Evolutionary conservation across 2,329 filamentous ascomycete genomes (phyloP).

Genomic region (Cordyceps farinosa): DNA sequence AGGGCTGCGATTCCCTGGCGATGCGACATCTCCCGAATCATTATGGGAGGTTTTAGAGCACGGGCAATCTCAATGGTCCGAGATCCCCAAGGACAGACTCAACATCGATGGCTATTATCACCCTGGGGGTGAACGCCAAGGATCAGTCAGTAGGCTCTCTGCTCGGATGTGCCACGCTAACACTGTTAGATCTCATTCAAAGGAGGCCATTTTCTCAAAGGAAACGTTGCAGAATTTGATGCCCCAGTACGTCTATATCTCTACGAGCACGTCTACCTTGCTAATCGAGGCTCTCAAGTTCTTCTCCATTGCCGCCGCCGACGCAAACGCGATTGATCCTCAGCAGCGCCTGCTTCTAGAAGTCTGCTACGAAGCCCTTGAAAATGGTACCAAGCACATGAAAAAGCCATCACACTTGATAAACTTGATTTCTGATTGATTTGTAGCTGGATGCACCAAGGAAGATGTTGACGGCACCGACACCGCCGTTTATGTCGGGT

Average conservation of each 20-base stretch:
- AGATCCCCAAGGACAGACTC: constrained; percentile 47
- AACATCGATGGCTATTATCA: constrained; percentile 54
- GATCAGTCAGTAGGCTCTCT: constrained; percentile 37
- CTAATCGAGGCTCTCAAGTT: constrained; percentile 35
- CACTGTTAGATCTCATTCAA: constrained; percentile 41
- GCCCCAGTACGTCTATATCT: constrained; percentile 38
- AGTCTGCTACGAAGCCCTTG: constrained; percentile 47
- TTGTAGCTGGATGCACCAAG: constrained; percentile 41
- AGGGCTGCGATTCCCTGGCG: constrained; percentile 49
- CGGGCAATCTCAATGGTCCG: constrained; percentile 45
- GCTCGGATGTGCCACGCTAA: constrained; percentile 7
- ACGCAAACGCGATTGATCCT: constrained; percentile 51
- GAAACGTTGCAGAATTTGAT: constrained; percentile 46
- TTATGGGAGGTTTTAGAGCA: constrained; percentile 48
- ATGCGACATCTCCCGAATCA: constrained; percentile 40
- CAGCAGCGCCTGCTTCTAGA: constrained; percentile 52
- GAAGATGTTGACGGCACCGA: constrained; percentile 43
- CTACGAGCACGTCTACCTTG: neutral
- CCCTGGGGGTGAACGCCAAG: constrained; percentile 46
- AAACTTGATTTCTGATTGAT: neutral
- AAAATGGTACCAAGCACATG: constrained; percentile 37
- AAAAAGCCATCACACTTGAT: constrained; percentile 3
- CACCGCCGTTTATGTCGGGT: constrained; percentile 48
- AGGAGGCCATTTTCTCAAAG: constrained; percentile 50
- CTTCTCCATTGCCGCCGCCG: constrained; percentile 47